phyloP scores from a whole-genome alignment of 2,329 filamentous ascomycete species.

The Calycina herbarum region DNA sequence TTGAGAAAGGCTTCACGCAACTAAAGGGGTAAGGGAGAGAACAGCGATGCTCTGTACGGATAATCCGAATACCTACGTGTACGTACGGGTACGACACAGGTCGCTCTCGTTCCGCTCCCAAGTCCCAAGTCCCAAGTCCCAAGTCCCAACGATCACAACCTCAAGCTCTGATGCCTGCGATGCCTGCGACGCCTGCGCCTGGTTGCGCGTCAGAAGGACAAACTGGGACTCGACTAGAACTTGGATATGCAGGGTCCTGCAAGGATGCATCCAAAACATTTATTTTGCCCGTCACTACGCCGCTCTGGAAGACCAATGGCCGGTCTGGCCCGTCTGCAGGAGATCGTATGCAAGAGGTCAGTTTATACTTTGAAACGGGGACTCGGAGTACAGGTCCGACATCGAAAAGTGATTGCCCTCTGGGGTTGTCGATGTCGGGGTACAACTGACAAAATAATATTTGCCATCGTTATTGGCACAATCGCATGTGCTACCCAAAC shows the following conservation, averaged over 20 bases:
- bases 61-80: too few species aligned
- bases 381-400: neutral
- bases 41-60: too few species aligned
- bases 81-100: too few species aligned
- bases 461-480: too few species aligned
- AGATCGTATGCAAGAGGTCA: neutral
- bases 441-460: neutral
- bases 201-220: slow-evolving; percentile 2
- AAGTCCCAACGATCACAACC: neutral
- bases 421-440: neutral
- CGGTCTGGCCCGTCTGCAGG: neutral
- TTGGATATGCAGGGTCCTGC: neutral
- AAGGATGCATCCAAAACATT: too few species aligned
- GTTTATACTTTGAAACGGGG: neutral
- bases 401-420: neutral
- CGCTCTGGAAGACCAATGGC: neutral
- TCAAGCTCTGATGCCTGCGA: neutral
- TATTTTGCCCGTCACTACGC: neutral
- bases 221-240: neutral
- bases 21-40: too few species aligned
- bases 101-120: neutral
- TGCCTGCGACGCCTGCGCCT: neutral
- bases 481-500: too few species aligned
- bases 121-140: neutral
- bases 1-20: too few species aligned